Evolutionary conservation across 2,329 filamentous ascomycete species (phyloP), one percentile per base, ranked within the genome.

Genomic region (Cladophialophora carrionii): DNA sequence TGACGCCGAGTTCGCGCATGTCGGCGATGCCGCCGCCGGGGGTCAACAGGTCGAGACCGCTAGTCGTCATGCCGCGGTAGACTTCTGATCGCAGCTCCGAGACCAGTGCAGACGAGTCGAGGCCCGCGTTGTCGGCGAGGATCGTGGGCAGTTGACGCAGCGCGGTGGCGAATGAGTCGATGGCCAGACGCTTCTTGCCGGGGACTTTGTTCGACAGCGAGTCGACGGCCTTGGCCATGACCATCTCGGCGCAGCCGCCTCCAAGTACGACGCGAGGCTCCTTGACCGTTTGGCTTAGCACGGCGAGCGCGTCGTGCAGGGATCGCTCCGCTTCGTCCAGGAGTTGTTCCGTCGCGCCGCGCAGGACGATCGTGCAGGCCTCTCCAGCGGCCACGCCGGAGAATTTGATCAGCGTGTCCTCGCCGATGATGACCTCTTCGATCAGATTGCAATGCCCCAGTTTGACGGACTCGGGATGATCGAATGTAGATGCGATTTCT

Each of bases 171-270:
- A 98, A 99, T 4, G 91, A 87, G 69, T 93, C 89, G 22, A 98
- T 94, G 2, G 95, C 95, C 74, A 97, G 84, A 72, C 96, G 93
- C 79, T 95, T 94, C 88, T 99, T 99, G 77, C 95, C 95, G 72
- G 95, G 92, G 7, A 96, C 90, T 73, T 96, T 94, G 68, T 96
- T 93, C 24, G 93, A 93, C 4, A 92, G 92, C 67, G 90, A 90
- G 76, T 97, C 94, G 24, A 99, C 95, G 7, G 95, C 95, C 84
- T 97, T 96, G 70, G 94, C 91, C 95, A 99, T 99, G 72, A 96
- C 82, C 94, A 98, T 98, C 85, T 99, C 95, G 4, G 94, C 93
- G 75, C 92, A 98, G 31, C 95, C 95, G 75, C 95, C 95, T 60
- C 95, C 95, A 2, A 99, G 87, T 0, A 95, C 98, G 49, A 93